Percentiles rank a stretch among this genome's conserved stretches.
Conservation (phyloP, 2,329 filamentous ascomycete genomes). For the Stachybotrys chartarum region DNA sequence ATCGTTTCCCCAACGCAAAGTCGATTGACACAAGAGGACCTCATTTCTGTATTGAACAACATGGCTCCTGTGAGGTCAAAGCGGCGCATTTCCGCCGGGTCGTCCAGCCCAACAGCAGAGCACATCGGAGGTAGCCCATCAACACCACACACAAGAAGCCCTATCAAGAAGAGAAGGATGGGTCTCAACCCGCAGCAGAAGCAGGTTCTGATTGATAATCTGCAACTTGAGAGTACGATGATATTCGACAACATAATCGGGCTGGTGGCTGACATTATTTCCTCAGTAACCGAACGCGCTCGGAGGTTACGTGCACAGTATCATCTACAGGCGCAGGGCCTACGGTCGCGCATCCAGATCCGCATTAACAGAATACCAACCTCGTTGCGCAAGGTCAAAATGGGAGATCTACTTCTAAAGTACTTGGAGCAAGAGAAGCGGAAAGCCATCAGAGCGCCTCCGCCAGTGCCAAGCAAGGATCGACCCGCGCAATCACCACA, state of each 20-base stretch:
- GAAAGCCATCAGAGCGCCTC: conserved; percentile 22
- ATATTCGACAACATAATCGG: neutral
- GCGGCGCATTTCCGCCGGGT: conserved; percentile 21
- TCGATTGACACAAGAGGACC: neutral
- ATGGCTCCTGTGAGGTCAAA: conserved; percentile 41
- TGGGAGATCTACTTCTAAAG: conserved; percentile 66
- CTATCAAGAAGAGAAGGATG: conserved; percentile 53
- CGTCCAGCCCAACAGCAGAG: conserved; percentile 11
- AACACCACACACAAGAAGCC: conserved; percentile 43
- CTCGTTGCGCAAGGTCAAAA: conserved; percentile 68
- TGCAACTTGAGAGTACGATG: conserved; percentile 75
- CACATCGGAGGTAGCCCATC: conserved; percentile 21
- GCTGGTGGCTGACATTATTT: conserved; percentile 7
- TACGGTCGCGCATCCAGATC: conserved; percentile 82
- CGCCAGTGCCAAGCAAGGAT: conserved; percentile 45
- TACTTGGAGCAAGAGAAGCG: conserved; percentile 38
- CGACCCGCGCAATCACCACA: conserved; percentile 24
- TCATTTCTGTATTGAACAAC: conserved; percentile 2
- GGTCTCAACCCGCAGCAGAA: conserved; percentile 67
- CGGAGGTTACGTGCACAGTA: conserved; percentile 85
- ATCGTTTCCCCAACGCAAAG: neutral
- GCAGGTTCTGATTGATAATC: conserved; percentile 79
- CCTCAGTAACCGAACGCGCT: conserved; percentile 74
- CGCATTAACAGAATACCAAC: conserved; percentile 88
- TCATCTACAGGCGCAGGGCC: conserved; percentile 76